Evolutionary conservation across 192 early-diverging fungal genomes (phyloP), one percentile per base, ranked within the genome.

Genomic region (Chytriomyces confervae): DNA sequence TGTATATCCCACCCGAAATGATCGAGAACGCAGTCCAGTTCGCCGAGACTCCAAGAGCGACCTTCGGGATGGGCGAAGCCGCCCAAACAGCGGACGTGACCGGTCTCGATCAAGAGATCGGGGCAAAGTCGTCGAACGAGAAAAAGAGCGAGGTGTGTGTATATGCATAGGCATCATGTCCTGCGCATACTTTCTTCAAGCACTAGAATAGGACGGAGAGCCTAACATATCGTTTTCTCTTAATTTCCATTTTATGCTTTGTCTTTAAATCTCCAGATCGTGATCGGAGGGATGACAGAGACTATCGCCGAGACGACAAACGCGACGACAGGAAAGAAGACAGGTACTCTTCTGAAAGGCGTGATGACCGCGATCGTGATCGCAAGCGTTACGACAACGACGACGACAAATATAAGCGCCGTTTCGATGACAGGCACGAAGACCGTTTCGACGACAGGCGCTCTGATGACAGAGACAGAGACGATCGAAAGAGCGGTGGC

Each of bases 401-500:
- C 49, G 64, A 66, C 75, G 46, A 57, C 46, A 49, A 24, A 43
- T 27, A 75, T 16, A 23, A 69, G 8, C 80, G 80, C 7, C 11
- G 79, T 9, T 43, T 43, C 20, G 23, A 45, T 60, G 79, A 77
- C 73, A 49, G 43, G 18, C 50, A 46, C 45, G 66, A 49, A 1
- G 67, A 20, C 9, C 67, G 67, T 49, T 70, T 53, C 46, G 53
- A 61, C n/a, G 66, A 61, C 61, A 29, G 72, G 49, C 50, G 50
- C 11, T 50, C 74, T 49, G 77, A 72, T 43, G 69, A 76, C 45
- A 23, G 67, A 16, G 49, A 72, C 46, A 50, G 76, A 16, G 80
- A 79, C 71, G 70, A 80, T 50, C 73, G 75, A 27, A 64, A 13
- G 48, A 9, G 61, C 51, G 78, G 66, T 50, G 51, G 36, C 36